Base-by-base conservation (phyloP, 148 eudicot genomes). In the Silene conica region DNA sequence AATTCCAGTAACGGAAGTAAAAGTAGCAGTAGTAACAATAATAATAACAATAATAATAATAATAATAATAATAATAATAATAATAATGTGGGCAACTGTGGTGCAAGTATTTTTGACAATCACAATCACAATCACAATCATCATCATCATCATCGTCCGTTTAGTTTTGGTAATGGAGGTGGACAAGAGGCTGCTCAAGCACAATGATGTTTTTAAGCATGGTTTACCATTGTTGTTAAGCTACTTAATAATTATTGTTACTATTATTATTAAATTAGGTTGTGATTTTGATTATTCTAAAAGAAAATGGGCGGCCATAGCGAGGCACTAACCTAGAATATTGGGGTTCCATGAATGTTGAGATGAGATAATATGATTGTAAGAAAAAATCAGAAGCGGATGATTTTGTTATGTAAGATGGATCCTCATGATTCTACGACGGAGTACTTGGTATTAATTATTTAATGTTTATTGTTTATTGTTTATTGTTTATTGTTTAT, bases 151-250 rank as follows among this genome's bases (percentile, higher is more conserved):
- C 23, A 61, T 69, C 67, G 56, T 11, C 74, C 46, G 11, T 76
- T 76, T 70, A 69, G 62, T 70, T 69, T 69, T 61, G 79, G 46
- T 76, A 76, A 76, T 70, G 74, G 61, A 3, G 79, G 19, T 43
- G 73, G 31, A 16, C 78, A 76, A 13, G 72, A 76, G 28, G 59
- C 72, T 9, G 66, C 78, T 16, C 70, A 68, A 68, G 79, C 79
- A 0, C 79, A 76, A 70, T 76, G 20, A 76, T 38, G 63, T 56
- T 71, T 18, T 71, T 71, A 71, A 55, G 54, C 25, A 70, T 46
- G 1, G n/a, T n/a, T n/a, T n/a, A n/a, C n/a, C n/a, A n/a, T n/a
- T n/a, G 0, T 73, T 8, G 11, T n/a, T 66, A 21, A 23, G 50
- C 31, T 59, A 18, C 10, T 69, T 45, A 26, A 48, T 64, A 63